Percentiles rank a stretch among this genome's conserved stretches.
Evolutionary conservation across 2,329 filamentous ascomycete species (phyloP).

Genomic region (Penicillium sp.): DNA sequence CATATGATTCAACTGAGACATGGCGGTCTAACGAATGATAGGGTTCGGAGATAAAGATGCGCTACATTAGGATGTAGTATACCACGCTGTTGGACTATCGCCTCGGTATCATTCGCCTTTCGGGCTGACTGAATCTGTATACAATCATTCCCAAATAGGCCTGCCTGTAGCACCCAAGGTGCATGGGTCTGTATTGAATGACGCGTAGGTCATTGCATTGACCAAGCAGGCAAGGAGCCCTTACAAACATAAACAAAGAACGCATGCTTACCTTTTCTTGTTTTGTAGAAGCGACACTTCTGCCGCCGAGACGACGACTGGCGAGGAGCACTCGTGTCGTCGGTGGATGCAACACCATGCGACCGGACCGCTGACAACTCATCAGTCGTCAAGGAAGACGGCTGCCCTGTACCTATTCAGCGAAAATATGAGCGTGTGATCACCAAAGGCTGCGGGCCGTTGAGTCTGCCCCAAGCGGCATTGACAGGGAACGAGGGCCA

Average conservation of each 20-base stretch:
- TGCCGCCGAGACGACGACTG: conserved; percentile 18
- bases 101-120: conserved; percentile 3
- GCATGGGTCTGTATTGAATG: conserved; percentile 1
- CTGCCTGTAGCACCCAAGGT: not conserved
- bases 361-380: conserved; percentile 33
- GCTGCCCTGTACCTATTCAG: conserved; percentile 23
- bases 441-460: conserved; percentile 28
- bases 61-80: not conserved
- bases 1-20: conserved; percentile 1
- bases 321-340: conserved; percentile 11
- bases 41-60: not conserved
- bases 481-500: not conserved
- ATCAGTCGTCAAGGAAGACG: conserved; percentile 19
- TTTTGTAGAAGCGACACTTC: conserved; percentile 28
- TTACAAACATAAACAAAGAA: conserved; percentile 7
- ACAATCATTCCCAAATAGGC: not conserved
- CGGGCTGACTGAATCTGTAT: not conserved
- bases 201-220: not conserved
- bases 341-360: conserved; percentile 24
- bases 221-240: not conserved
- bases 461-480: conserved; percentile 11
- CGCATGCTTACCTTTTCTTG: conserved; percentile 25
- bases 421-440: conserved; percentile 35
- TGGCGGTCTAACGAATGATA: not conserved
- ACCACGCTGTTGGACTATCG: not conserved